Base-by-base conservation (phyloP, 192 early-diverging fungal species). In the Dispira simplex region DNA sequence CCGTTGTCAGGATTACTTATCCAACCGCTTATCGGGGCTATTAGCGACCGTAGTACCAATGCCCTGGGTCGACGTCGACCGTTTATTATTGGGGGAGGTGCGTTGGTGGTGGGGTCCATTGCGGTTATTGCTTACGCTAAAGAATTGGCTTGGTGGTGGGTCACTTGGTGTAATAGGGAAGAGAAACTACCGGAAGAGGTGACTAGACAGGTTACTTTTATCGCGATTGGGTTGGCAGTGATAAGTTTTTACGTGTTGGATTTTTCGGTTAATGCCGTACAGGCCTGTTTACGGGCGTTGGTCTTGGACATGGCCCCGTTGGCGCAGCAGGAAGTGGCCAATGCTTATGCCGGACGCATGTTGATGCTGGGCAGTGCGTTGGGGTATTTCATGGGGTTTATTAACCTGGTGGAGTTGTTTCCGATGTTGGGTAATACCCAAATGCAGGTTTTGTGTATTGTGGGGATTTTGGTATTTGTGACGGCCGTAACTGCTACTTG, bases 211-310 rank as follows among this genome's bases (percentile, higher is more conserved):
- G 59, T 62, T 46, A 62, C 44, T 62, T 53, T 20, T n/a, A 46
- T 21, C 14, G 77, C 85, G 1, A 83, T 90, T 44, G 68, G 76
- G 43, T 71, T 87, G 27, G 92, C 91, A n/a, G 89, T 97, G 5
- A 14, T 79, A 10, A 83, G 83, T 11, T 95, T 97, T 66, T 97
- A 93, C 65, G 71, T 83, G n/a, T 68, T 98, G 21, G 95, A 98
- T 71, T 96, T 98, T 75, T 83, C 90, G 0, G 79, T 98, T 63
- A 98, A 98, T 70, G 84, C 85, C 10, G 85, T 94, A 11, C 87
- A 90, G 67, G 90, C 92, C 8, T 77, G 80, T 27, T 83, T 83
- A 63, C 85, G 95, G 11, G 86, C 90, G 14, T 73, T 98, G 18
- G 86, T 95, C 43, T 81, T 96, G 25, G 95, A 98, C 67, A 79